A percentile compares a stretch with the other conserved stretches of the same genome.
Conservation (phyloP, 225 moss, liverwort and hornwort genomes). For the Climacium dendroides region DNA sequence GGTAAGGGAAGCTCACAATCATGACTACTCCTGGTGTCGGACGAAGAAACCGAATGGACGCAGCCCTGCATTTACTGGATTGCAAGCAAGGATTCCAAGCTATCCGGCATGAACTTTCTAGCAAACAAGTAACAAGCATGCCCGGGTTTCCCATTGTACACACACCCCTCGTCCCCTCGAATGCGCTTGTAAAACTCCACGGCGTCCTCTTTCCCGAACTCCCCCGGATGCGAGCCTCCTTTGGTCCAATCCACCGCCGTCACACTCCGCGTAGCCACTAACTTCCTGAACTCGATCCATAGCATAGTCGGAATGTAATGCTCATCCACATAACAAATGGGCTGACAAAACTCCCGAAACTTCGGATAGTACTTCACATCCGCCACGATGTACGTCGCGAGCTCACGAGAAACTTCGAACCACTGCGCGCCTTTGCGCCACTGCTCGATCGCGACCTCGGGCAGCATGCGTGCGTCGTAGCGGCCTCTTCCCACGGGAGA, state of each 20-base stretch:
- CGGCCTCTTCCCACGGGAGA: constrained; percentile 37
- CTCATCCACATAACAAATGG: constrained; percentile 52
- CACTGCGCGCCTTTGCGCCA: constrained; percentile 61
- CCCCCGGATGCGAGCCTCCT: constrained; percentile 39
- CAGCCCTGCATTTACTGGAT: neutral
- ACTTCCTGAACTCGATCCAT: constrained; percentile 24
- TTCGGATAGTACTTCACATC: constrained; percentile 46
- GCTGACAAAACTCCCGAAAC: constrained; percentile 36
- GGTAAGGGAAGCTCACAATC: neutral
- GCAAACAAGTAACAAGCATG: constrained; percentile 43
- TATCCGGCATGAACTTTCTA: constrained; percentile 39
- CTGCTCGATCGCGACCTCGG: constrained; percentile 38
- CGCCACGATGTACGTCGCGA: constrained; percentile 31
- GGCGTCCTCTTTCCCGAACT: constrained; percentile 25
- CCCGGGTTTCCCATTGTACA: constrained; percentile 23
- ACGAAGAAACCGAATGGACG: neutral
- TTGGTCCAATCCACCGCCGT: constrained; percentile 47
- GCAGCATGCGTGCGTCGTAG: constrained; percentile 34
- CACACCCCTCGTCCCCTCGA: constrained; percentile 6
- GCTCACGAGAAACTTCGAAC: constrained; percentile 40
- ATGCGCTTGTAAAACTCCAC: constrained; percentile 18
- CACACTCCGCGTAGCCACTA: constrained; percentile 34
- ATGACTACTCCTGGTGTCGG: neutral
- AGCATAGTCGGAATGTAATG: constrained; percentile 56
- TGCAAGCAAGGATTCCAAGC: constrained; percentile 25